Conservation (phyloP, 768 basidiomycete species). For the Rhizopogon vesiculosus region DNA sequence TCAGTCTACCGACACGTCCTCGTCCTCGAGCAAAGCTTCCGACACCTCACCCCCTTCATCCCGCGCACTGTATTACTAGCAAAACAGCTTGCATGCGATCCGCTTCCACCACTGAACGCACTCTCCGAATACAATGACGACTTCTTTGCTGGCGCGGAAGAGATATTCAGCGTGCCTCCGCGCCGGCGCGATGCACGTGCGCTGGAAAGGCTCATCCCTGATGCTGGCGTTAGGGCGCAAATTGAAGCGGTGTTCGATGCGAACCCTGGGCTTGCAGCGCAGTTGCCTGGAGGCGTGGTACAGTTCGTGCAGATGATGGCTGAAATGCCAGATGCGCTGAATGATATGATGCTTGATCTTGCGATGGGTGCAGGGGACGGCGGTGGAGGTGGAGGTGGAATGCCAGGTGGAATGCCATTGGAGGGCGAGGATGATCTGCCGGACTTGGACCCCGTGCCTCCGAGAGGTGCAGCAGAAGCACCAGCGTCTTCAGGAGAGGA, state of each 20-base stretch:
- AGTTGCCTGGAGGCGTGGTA: slow-evolving; percentile 62
- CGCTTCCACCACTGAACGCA: slow-evolving; percentile 67
- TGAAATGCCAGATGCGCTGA: slow-evolving; percentile 50
- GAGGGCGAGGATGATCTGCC: slow-evolving; percentile 18
- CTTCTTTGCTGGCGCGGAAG: slow-evolving; percentile 72
- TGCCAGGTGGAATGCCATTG: slow-evolving; percentile 48
- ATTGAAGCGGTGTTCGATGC: slow-evolving; percentile 59
- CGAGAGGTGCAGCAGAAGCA: slow-evolving; percentile 4
- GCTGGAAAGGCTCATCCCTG: slow-evolving; percentile 54
- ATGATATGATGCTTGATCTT: slow-evolving; percentile 52
- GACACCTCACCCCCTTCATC: slow-evolving; percentile 64
- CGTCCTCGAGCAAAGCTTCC: slow-evolving; percentile 62
- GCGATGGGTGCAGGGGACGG: slow-evolving; percentile 32
- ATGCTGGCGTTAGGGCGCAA: slow-evolving; percentile 52
- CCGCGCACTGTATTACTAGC: slow-evolving; percentile 49
- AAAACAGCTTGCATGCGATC: slow-evolving; percentile 75
- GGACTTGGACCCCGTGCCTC: not conserved
- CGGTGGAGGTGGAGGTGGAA: slow-evolving; percentile 20
- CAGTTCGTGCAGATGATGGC: slow-evolving; percentile 56
- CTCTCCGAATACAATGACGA: slow-evolving; percentile 58
- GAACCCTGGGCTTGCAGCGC: slow-evolving; percentile 46
- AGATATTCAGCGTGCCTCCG: slow-evolving; percentile 32
- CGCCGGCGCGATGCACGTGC: slow-evolving; percentile 46
- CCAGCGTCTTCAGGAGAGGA: slow-evolving; percentile 21
- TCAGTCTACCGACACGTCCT: slow-evolving; percentile 73